Evolutionary conservation across 495 filamentous ascomycete genomes (phyloP).

Genomic region (Oidiodendron maius): DNA sequence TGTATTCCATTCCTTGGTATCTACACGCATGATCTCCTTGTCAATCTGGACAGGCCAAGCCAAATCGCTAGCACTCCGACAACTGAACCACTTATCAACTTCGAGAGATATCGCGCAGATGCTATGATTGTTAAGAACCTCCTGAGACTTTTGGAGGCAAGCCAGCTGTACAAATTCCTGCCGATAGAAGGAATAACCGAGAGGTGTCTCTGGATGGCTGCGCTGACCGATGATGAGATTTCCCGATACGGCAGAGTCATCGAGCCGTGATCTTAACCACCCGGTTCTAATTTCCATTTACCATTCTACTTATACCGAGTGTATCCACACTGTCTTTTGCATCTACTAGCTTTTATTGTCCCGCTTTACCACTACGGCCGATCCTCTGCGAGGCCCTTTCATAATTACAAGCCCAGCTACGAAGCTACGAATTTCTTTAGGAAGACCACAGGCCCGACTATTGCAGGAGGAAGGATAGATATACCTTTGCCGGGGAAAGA

Average conservation of each 20-base stretch:
- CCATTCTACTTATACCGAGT: background rate
- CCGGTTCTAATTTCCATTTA: background rate
- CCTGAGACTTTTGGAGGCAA: conserved; percentile 85
- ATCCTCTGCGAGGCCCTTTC: too few species aligned
- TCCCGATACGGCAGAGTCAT: conserved; percentile 25
- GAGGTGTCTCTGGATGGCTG: conserved; percentile 92
- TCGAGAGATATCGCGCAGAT: conserved; percentile 85
- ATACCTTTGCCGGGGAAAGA: too few species aligned
- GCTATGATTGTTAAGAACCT: conserved; percentile 93
- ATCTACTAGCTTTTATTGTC: background rate
- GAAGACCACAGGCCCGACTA: too few species aligned
- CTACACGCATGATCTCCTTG: conserved; percentile 95
- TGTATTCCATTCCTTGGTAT: conserved; percentile 96
- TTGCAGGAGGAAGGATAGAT: too few species aligned
- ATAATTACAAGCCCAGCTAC: too few species aligned
- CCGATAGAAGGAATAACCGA: conserved; percentile 83
- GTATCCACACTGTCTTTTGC: background rate
- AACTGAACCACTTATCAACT: conserved; percentile 80
- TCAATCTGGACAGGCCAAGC: conserved; percentile 84
- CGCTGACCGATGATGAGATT: conserved; percentile 82
- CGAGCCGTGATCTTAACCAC: conserved; percentile 12
- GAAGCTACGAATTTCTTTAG: too few species aligned
- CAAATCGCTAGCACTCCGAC: conserved; percentile 59
- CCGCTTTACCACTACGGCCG: too few species aligned
- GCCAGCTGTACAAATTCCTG: conserved; percentile 78